A percentile compares a stretch with the other conserved stretches of the same genome.
phyloP scores from a whole-genome alignment of 2,329 filamentous ascomycete genomes.

The Colletotrichum melonis region DNA sequence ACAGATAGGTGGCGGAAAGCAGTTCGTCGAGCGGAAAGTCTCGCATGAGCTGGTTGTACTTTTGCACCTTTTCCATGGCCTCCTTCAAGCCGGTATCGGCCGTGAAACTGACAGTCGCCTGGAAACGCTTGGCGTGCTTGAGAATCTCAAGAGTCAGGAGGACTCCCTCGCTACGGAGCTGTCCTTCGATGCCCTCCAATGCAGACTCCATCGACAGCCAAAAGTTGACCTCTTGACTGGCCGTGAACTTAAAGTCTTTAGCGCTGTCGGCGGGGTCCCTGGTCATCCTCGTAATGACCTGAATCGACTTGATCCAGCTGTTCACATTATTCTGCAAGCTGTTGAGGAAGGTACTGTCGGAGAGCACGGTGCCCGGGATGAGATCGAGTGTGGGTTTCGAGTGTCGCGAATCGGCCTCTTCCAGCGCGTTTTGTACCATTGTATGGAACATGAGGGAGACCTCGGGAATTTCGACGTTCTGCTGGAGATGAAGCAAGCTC shows the following conservation, averaged over 20 bases:
- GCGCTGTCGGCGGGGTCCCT: conserved; percentile 78
- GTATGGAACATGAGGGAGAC: conserved; percentile 89
- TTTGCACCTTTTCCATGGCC: conserved; percentile 94
- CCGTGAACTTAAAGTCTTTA: conserved; percentile 69
- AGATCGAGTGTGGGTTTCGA: conserved; percentile 80
- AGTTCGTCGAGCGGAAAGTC: conserved; percentile 97
- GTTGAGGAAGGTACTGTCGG: conserved; percentile 93
- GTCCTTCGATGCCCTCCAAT: conserved; percentile 89
- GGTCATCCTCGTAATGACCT: conserved; percentile 93
- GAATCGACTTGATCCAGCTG: conserved; percentile 98
- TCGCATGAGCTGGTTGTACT: conserved; percentile 98
- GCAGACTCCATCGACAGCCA: conserved; percentile 98
- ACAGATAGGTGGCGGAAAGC: conserved; percentile 87
- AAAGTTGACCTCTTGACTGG: conserved; percentile 98
- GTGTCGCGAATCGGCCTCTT: conserved; percentile 77
- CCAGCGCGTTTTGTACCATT: conserved; percentile 85
- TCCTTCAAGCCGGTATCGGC: conserved; percentile 97
- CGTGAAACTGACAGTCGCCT: conserved; percentile 95
- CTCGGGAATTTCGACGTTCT: conserved; percentile 98
- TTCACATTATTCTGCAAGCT: conserved; percentile 94
- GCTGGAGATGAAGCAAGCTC: conserved; percentile 89
- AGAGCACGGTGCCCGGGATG: conserved; percentile 79
- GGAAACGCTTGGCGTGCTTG: conserved; percentile 96
- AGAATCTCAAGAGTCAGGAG: conserved; percentile 92
- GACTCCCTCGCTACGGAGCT: conserved; percentile 90